phyloP scores from a whole-genome alignment of 1,139 yeast species.

The Lodderomyces jiufengensis region DNA sequence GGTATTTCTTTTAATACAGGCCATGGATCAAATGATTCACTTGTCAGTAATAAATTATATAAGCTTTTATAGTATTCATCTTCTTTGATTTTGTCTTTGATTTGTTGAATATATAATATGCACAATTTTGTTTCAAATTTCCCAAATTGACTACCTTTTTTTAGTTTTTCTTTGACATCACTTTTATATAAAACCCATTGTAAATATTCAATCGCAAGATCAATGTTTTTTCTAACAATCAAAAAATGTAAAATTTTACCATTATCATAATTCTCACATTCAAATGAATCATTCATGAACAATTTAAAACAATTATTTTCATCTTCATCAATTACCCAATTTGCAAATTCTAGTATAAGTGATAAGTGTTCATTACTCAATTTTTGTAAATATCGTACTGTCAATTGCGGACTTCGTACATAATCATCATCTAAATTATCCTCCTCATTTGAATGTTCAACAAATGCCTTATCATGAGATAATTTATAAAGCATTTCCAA shows the following conservation, averaged over 20 bases:
- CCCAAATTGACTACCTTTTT: conserved; percentile 24
- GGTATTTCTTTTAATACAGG: conserved; percentile 39
- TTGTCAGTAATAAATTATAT: conserved; percentile 31
- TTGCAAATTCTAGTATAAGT: conserved; percentile 56
- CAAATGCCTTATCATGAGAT: conserved; percentile 25
- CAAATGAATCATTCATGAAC: conserved; percentile 65
- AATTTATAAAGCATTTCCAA: conserved; percentile 51
- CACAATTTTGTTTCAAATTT: conserved; percentile 54
- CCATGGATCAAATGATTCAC: conserved; percentile 45
- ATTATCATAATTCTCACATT: conserved; percentile 58
- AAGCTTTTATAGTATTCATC: conserved; percentile 31
- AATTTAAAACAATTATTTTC: conserved; percentile 36
- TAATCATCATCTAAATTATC: conserved; percentile 19
- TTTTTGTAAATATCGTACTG: conserved; percentile 64
- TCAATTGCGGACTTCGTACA: conserved; percentile 44
- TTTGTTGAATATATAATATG: conserved; percentile 46
- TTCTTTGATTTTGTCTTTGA: conserved; percentile 17
- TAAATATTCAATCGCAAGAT: conserved; percentile 51
- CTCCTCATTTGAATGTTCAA: conserved; percentile 15
- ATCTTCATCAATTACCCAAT: conserved; percentile 46
- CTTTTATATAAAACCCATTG: conserved; percentile 51
- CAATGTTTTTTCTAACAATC: conserved; percentile 21
- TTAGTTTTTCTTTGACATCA: conserved; percentile 41
- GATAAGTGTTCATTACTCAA: conserved; percentile 50
- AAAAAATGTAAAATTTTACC: conserved; percentile 50